Conservation (phyloP, 768 basidiomycete species). For the Naematelia aurantialba region DNA sequence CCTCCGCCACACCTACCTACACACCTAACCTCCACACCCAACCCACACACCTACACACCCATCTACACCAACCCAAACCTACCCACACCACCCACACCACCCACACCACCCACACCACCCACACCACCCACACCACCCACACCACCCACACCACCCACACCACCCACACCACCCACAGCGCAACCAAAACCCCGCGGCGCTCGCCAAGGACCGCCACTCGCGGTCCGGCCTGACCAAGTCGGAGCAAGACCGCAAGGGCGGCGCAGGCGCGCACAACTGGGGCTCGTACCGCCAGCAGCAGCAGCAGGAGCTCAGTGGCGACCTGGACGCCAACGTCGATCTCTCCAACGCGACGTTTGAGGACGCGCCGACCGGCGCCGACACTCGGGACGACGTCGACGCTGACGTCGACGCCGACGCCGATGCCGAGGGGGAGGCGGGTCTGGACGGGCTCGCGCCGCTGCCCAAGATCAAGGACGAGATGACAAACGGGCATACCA, state of each 20-base stretch:
- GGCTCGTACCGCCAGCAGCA: constrained; percentile 66
- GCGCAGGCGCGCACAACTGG: constrained; percentile 82
- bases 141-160: too few species aligned
- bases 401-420: constrained; percentile 48
- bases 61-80: too few species aligned
- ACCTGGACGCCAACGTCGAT: constrained; percentile 56
- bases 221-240: constrained; percentile 57
- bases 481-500: neutral
- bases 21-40: too few species aligned
- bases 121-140: too few species aligned
- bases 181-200: constrained; percentile 42
- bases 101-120: too few species aligned
- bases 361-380: constrained; percentile 8
- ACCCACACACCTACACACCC: too few species aligned
- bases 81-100: too few species aligned
- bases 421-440: constrained; percentile 9
- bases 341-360: constrained; percentile 6
- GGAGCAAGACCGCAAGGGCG: constrained; percentile 62
- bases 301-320: constrained; percentile 60
- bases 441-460: constrained; percentile 46
- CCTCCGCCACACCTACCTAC: too few species aligned
- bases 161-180: constrained; percentile 26
- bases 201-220: constrained; percentile 43
- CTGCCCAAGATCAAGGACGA: neutral
- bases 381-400: constrained; percentile 4